phyloP scores from a whole-genome alignment of 2,329 filamentous ascomycete species.

The Cladosporium halotolerans region DNA sequence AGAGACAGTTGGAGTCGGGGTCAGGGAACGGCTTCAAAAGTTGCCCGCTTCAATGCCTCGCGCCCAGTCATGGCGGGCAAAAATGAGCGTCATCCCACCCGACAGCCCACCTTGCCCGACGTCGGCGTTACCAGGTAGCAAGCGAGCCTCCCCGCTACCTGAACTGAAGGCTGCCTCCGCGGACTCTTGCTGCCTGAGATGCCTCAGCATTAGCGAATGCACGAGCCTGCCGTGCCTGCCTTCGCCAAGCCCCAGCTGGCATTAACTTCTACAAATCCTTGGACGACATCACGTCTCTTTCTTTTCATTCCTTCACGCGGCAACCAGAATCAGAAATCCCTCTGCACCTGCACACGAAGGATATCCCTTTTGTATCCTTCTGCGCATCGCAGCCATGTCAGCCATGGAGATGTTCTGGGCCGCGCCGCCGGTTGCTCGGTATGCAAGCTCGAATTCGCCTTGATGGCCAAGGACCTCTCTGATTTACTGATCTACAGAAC shows the following conservation, averaged over 20 bases:
- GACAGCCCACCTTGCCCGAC: too few relatives aligned
- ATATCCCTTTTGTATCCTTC: background rate
- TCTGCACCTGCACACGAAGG: conserved; percentile 5
- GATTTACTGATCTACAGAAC: conserved; percentile 55
- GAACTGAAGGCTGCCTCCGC: too few relatives aligned
- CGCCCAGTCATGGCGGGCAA: too few relatives aligned
- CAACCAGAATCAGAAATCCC: background rate
- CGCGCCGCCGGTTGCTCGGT: conserved; percentile 62
- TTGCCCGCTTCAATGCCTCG: too few relatives aligned
- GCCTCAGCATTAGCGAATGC: too few relatives aligned
- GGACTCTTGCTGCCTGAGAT: too few relatives aligned
- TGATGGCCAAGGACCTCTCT: conserved; percentile 28
- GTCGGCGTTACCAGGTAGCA: too few relatives aligned
- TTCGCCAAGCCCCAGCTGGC: background rate
- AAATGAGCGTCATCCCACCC: too few relatives aligned
- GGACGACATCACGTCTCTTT: background rate
- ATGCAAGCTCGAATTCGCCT: conserved; percentile 24
- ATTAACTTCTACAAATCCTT: conserved; percentile 3
- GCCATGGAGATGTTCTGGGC: conserved; percentile 48
- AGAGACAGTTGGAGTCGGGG: background rate
- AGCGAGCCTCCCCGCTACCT: too few relatives aligned
- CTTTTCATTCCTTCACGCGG: conserved; percentile 5
- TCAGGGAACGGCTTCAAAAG: too few relatives aligned
- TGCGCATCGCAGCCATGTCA: conserved; percentile 17
- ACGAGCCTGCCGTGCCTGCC: too few relatives aligned